Evolutionary conservation across 768 basidiomycete species (phyloP).

Genomic region (Macrolepiota dolichaula): DNA sequence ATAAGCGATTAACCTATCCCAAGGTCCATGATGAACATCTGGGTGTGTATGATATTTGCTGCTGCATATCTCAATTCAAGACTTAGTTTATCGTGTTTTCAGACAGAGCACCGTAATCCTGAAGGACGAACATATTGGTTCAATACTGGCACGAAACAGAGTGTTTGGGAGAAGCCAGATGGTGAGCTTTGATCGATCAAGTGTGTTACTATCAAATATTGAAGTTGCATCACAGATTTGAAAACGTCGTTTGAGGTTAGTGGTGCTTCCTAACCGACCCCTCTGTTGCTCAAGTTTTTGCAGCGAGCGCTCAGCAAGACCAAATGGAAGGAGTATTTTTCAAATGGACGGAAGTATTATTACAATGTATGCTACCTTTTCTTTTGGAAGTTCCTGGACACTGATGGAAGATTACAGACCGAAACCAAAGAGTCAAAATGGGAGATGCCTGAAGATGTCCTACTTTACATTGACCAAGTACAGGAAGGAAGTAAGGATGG

Average conservation of each 20-base stretch:
- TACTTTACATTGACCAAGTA: conserved; percentile 79
- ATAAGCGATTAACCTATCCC: neutral
- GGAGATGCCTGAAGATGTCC: conserved; percentile 94
- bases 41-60: conserved; percentile 25
- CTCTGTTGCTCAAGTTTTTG: conserved; percentile 11
- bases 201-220: neutral
- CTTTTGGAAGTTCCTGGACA: neutral
- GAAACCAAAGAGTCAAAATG: conserved; percentile 93
- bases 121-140: conserved; percentile 99
- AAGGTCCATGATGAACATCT: conserved; percentile 26
- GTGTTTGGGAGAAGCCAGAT: conserved; percentile 98
- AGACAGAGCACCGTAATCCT: conserved; percentile 94
- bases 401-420: conserved; percentile 41
- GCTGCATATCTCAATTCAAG: neutral
- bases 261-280: conserved; percentile 5
- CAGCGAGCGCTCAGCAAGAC: conserved; percentile 88
- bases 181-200: conserved; percentile 39
- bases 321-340: conserved; percentile 95
- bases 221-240: conserved; percentile 49
- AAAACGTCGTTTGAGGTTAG: conserved; percentile 89
- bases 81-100: neutral
- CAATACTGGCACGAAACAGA: conserved; percentile 82
- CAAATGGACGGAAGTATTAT: conserved; percentile 88
- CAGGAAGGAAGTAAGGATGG: conserved; percentile 57
- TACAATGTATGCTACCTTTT: conserved; percentile 59